Evolutionary conservation across 208 protist genomes (phyloP).

Genomic region (Spongospora subterranea): DNA sequence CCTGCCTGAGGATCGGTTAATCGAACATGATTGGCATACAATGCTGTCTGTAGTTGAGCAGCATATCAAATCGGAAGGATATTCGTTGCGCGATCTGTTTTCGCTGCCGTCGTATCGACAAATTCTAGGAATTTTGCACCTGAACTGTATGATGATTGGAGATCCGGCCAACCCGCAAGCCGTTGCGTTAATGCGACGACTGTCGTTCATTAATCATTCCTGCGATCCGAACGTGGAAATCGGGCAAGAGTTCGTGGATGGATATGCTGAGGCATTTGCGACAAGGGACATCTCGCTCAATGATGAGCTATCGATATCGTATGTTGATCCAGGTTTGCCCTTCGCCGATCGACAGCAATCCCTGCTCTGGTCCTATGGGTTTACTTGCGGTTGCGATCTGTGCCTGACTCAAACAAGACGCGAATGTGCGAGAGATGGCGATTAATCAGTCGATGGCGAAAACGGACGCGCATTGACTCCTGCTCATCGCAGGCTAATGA

Average conservation of each 20-base stretch:
- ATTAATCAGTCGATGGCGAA: neutral
- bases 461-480: no score
- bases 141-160: neutral
- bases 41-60: neutral
- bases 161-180: neutral
- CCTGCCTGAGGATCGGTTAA: neutral
- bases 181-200: neutral
- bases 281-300: neutral
- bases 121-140: neutral
- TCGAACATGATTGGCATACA: neutral
- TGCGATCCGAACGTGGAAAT: conserved; percentile 37
- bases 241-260: neutral
- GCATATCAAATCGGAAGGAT: neutral
- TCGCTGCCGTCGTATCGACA: neutral
- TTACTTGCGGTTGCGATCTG: neutral
- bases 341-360: neutral
- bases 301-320: neutral
- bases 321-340: conserved; percentile 8
- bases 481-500: no score
- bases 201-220: conserved; percentile 42
- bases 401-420: neutral
- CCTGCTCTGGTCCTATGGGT: neutral
- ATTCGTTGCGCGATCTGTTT: neutral
- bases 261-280: neutral
- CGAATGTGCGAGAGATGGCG: neutral